Conservation (phyloP, 23 red algal genomes). For the Gracilaria domingensis region DNA sequence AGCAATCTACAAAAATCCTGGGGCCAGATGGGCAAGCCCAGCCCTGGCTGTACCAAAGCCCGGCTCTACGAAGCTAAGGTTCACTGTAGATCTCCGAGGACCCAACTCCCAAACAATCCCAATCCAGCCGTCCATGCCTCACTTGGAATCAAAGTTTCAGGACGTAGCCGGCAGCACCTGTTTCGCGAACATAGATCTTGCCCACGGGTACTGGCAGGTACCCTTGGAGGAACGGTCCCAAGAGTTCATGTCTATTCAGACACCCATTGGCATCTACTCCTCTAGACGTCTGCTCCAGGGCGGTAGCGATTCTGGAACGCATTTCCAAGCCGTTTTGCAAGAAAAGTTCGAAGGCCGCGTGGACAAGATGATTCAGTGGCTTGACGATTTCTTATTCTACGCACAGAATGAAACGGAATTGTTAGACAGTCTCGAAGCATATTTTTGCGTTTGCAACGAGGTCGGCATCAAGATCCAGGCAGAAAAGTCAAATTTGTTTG, state of each 20-base stretch:
- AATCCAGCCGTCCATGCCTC: conserved; percentile 7
- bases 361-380: conserved; percentile 21
- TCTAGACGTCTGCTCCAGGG: conserved; percentile 16
- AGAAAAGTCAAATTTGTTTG: conserved; percentile 22
- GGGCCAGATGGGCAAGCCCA: conserved; percentile 41
- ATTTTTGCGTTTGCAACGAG: not conserved
- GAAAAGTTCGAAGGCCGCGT: conserved; percentile 31
- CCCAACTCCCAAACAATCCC: conserved; percentile 35
- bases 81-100: conserved; percentile 15
- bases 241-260: conserved; percentile 34
- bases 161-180: conserved; percentile 20
- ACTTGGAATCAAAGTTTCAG: conserved; percentile 44
- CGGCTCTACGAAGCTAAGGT: conserved; percentile 6
- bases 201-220: conserved; percentile 42
- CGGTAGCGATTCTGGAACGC: conserved; percentile 30
- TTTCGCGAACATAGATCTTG: conserved; percentile 40
- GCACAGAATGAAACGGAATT: not conserved
- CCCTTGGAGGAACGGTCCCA: not conserved
- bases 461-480: conserved; percentile 16
- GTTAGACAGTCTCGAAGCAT: not conserved
- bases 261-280: conserved; percentile 28
- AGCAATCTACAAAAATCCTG: conserved; percentile 19
- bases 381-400: conserved; percentile 44
- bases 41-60: conserved; percentile 49
- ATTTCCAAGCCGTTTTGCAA: conserved; percentile 50